phyloP scores from a whole-genome alignment of 2,329 filamentous ascomycete genomes.

The Pyrenochaeta sp. region DNA sequence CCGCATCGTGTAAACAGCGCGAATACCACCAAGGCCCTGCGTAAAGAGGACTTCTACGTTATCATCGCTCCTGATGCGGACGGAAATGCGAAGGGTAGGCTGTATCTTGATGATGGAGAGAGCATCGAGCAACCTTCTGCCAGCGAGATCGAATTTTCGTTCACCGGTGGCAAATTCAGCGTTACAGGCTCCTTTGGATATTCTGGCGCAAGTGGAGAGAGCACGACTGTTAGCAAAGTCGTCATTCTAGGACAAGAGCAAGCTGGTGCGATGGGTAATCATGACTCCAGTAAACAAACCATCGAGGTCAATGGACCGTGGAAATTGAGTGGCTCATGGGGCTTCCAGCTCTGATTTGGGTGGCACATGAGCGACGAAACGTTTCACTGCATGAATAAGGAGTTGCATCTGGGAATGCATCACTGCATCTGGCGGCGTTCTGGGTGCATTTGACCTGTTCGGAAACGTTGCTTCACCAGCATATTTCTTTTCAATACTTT shows the following conservation, averaged over 20 bases:
- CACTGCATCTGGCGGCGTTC: not conserved
- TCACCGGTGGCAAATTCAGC: conserved; percentile 61
- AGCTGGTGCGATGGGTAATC: conserved; percentile 22
- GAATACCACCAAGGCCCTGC: conserved; percentile 70
- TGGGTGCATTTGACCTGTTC: not conserved
- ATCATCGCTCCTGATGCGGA: conserved; percentile 71
- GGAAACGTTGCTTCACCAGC: not conserved
- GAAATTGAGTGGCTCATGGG: conserved; percentile 33
- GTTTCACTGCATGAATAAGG: conserved; percentile 1
- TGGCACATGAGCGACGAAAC: not conserved
- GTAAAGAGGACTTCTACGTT: conserved; percentile 73
- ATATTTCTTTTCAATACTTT: not conserved
- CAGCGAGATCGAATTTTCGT: conserved; percentile 69
- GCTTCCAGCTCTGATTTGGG: conserved; percentile 22
- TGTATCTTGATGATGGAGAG: conserved; percentile 83
- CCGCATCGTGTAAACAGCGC: conserved; percentile 64
- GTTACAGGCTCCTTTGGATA: conserved; percentile 66
- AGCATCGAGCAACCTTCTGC: conserved; percentile 66
- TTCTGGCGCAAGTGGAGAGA: conserved; percentile 29
- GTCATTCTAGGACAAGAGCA: conserved; percentile 37
- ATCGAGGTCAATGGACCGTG: conserved; percentile 39
- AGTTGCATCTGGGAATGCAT: not conserved
- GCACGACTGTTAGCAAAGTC: conserved; percentile 35
- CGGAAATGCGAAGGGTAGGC: conserved; percentile 69
- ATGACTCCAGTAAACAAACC: conserved; percentile 16